Conservation (phyloP, 2,329 filamentous ascomycete genomes). For the Aspergillus quadrilineatus region DNA sequence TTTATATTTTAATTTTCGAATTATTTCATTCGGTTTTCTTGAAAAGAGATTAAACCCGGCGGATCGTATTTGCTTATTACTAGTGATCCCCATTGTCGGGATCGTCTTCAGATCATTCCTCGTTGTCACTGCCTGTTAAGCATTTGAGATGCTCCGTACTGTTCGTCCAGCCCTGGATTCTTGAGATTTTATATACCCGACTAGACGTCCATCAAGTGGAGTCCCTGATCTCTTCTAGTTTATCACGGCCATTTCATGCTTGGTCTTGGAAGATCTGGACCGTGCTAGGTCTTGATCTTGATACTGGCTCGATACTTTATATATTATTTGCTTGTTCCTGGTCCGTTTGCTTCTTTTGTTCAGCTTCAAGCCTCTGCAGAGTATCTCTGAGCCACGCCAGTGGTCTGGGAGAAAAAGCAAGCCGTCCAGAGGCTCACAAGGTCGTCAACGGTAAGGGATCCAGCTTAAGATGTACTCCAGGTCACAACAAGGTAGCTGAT, state of each 20-base stretch:
- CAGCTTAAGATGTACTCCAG: background rate
- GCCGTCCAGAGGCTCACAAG: conserved; percentile 2
- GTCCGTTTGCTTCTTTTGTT: conserved; percentile 16
- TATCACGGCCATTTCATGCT: conserved; percentile 10
- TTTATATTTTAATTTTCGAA: conserved; percentile 1
- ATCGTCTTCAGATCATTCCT: conserved; percentile 16
- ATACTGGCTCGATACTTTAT: conserved; percentile 12
- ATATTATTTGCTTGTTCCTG: conserved; percentile 21
- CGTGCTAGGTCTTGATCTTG: conserved; percentile 13
- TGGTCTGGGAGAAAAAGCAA: conserved; percentile 3
- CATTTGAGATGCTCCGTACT: background rate
- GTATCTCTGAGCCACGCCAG: conserved; percentile 2
- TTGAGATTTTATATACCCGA: conserved; percentile 15
- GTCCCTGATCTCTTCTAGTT: conserved; percentile 8
- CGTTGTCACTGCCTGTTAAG: conserved; percentile 12
- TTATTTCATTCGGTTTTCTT: conserved; percentile 7
- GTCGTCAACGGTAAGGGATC: conserved; percentile 1
- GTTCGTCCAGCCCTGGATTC: background rate
- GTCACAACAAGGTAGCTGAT: background rate
- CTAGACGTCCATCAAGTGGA: conserved; percentile 3
- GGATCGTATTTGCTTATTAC: conserved; percentile 19
- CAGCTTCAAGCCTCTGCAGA: conserved; percentile 4
- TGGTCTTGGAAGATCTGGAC: conserved; percentile 17
- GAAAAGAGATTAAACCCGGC: conserved; percentile 5
- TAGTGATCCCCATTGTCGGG: conserved; percentile 18